A percentile compares a stretch with the other conserved stretches of the same genome.
phyloP scores from a whole-genome alignment of 208 protist species.

The Lotmaria passim region DNA sequence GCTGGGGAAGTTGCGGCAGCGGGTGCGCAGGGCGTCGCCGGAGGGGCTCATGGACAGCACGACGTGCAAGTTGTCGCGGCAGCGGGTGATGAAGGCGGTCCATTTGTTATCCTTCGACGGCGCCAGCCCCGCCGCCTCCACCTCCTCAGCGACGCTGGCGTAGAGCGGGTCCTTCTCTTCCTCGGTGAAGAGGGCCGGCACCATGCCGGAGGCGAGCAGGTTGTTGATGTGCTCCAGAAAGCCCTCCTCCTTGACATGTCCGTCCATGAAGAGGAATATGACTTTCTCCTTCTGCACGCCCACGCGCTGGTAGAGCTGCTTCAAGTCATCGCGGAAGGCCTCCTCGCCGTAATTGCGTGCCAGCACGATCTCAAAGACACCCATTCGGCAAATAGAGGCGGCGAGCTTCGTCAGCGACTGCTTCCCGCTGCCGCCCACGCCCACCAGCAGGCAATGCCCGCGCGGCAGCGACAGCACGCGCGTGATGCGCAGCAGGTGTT shows the following conservation, averaged over 20 bases:
- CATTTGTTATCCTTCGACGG: constrained; percentile 98
- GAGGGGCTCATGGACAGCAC: constrained; percentile 98
- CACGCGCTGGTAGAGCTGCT: constrained; percentile 95
- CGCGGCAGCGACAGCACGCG: constrained; percentile 96
- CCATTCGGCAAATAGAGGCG: constrained; percentile 94
- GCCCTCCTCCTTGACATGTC: constrained; percentile 97
- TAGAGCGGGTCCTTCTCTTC: constrained; percentile 98
- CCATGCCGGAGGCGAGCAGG: constrained; percentile 98
- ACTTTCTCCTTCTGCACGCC: constrained; percentile 92
- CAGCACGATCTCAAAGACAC: constrained; percentile 97
- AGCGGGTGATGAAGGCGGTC: constrained; percentile 97
- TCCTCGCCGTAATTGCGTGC: constrained; percentile 97
- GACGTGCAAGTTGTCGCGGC: constrained; percentile 98
- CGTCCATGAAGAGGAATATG: constrained; percentile 99
- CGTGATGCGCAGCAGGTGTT: constrained; percentile 96
- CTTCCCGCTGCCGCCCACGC: constrained; percentile 98
- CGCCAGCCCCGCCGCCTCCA: constrained; percentile 78
- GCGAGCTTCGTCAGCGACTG: constrained; percentile 96
- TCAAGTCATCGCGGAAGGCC: constrained; percentile 98
- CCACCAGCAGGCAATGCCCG: constrained; percentile 98
- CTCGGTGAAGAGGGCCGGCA: constrained; percentile 98
- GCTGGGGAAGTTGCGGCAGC: constrained; percentile 98
- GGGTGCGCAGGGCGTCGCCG: constrained; percentile 94
- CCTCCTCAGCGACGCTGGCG: constrained; percentile 90
- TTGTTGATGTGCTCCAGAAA: constrained; percentile 99